Conservation (phyloP, 2,329 filamentous ascomycete genomes). For the Aspergillus tanneri region DNA sequence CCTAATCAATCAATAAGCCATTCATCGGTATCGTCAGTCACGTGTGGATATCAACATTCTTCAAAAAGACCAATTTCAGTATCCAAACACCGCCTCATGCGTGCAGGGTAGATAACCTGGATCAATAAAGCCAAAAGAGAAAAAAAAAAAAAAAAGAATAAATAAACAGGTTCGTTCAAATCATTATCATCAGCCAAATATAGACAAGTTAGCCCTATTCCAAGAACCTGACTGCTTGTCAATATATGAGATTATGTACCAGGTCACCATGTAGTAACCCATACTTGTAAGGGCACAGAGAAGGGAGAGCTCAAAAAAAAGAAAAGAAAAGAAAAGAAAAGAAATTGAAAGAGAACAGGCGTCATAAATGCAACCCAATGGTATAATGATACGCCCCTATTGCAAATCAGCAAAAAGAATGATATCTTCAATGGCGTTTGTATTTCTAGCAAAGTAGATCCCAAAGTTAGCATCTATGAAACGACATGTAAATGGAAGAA, state of each 20-base stretch:
- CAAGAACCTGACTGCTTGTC: constrained; percentile 2
- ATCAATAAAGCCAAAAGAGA: constrained; percentile 1
- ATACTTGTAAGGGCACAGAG: constrained; percentile 1
- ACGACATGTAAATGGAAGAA: background rate
- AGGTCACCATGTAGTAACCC: constrained; percentile 5
- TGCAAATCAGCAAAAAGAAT: background rate
- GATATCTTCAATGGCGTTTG: constrained; percentile 37
- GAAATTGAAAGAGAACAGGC: background rate
- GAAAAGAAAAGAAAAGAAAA: constrained; percentile 4
- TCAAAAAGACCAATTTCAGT: no score
- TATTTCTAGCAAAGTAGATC: constrained; percentile 39
- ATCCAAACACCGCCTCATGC: background rate
- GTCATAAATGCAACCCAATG: background rate
- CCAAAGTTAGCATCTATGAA: background rate
- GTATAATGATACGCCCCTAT: background rate
- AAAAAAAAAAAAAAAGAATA: background rate
- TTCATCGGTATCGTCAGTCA: no score
- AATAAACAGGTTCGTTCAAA: constrained; percentile 4
- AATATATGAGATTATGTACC: constrained; percentile 3
- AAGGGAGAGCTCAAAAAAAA: background rate
- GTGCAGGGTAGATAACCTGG: no score
- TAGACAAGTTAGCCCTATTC: constrained; percentile 2
- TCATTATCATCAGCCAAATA: constrained; percentile 6
- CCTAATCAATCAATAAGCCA: no score
- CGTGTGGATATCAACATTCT: no score